phyloP scores from a whole-genome alignment of 257 asterid species.

The Avicennia marina region DNA sequence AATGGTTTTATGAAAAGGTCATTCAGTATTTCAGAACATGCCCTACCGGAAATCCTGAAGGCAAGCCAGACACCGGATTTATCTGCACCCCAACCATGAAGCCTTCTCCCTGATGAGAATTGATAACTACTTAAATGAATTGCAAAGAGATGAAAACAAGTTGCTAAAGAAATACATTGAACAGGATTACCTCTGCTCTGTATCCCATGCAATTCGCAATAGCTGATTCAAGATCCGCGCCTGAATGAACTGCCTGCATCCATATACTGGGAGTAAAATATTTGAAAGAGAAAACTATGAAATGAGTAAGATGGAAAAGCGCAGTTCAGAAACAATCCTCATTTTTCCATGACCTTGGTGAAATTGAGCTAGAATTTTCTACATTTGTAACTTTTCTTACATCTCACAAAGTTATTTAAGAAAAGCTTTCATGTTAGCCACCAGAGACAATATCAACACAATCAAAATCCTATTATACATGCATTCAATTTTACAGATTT shows the following conservation, averaged over 20 bases:
- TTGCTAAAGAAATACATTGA: slow-evolving; percentile 10
- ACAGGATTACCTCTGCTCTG: slow-evolving; percentile 59
- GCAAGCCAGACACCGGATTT: slow-evolving; percentile 96
- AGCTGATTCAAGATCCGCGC: slow-evolving; percentile 98
- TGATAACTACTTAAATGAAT: slow-evolving; percentile 14
- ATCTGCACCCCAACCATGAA: slow-evolving; percentile 97
- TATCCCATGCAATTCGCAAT: slow-evolving; percentile 94
- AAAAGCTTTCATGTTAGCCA: neutral
- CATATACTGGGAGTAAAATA: slow-evolving; percentile 10
- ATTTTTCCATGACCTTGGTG: neutral
- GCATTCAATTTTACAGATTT: slow-evolving; percentile 2
- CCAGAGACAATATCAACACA: neutral
- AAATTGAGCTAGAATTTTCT: neutral
- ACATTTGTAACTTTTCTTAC: too few species aligned
- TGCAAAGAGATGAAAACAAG: slow-evolving; percentile 6
- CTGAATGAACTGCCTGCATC: slow-evolving; percentile 99
- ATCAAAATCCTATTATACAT: neutral
- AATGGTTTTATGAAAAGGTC: slow-evolving; percentile 6
- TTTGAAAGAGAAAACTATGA: slow-evolving; percentile 1
- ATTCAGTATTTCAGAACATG: slow-evolving; percentile 13
- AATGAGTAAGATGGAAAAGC: slow-evolving; percentile 2
- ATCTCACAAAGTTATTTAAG: neutral
- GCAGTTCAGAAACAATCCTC: slow-evolving; percentile 13
- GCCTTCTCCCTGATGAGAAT: slow-evolving; percentile 78
- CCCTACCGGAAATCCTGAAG: slow-evolving; percentile 81